Base-by-base conservation (phyloP, 2,329 filamentous ascomycete genomes). In the Fusarium circinatum region DNA sequence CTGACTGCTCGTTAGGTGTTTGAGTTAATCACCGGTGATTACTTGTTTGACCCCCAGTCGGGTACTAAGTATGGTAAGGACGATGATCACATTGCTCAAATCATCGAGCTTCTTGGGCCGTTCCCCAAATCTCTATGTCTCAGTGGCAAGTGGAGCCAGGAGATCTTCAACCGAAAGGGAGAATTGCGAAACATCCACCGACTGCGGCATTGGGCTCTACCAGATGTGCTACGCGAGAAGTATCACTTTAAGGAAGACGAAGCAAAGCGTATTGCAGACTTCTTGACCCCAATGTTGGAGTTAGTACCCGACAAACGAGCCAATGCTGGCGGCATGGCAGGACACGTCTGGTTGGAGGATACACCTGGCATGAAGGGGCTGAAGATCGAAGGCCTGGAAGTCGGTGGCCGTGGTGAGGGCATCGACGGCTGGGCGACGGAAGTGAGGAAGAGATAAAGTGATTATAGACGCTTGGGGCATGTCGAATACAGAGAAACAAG, bases 11-110 rank as follows among this genome's bases (percentile, higher is more conserved):
- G 44, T 48, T 49, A 98, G 96, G 93, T 96, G 22, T 99, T 99
- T 78, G 96, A 99, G 82, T 87, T 99, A 49, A 98, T 99, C 76
- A 99, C 96, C 3, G 96, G 96, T 75, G 96, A 99, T 83, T 99
- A 99, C 80, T 90, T 99, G 48, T 99, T 99, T 83, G 96, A 99
- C 79, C 96, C 96, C 0, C 96, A 99, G 84, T 98, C 96, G 3
- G 96, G 96, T 72, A 98, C 96, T 47, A 98, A 98, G 84, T 99
- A 99, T 83, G 96, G 96, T 81, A 99, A 99, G 85, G 96, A 99
- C 80, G 96, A 99, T 85, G 96, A 99, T 81, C 96, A 99, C 84
- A 98, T 99, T 75, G 96, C 96, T 15, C 96, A 99, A 82, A 98
- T 99, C 78, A 98, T 99, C 81, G 96, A 99, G 83, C 89, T 99